Evolutionary conservation across 495 filamentous ascomycete genomes (phyloP), one percentile per base, ranked within the genome.

Genomic region (Penicillium argentinense): DNA sequence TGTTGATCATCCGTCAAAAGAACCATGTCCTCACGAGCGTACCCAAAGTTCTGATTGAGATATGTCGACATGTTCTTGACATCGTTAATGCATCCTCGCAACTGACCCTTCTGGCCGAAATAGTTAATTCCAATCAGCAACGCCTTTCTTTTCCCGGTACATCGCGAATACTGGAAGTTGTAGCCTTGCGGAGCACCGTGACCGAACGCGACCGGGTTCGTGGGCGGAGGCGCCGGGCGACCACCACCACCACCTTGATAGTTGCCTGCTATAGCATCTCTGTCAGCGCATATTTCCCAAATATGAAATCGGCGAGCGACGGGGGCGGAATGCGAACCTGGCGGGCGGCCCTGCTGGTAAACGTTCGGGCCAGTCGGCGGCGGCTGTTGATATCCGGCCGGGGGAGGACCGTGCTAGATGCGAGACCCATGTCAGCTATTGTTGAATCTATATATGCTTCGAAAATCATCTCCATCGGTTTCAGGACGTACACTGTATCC

Each of bases 81-180:
- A 64, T 98, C 93, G 64, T 97, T 97, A 74, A 97, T 97, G 64
- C 93, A 98, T 40, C 93, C 93, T 38, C 91, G 71, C 32, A 98
- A 74, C 73, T 97, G 89, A 43, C 91, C 92, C 42, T 86, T 82
- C 64, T 97, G 93, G 33, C 85, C 82, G 55, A 97, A 97, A 68
- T 98, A 98, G 71, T 98, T 98, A 75, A 97, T 96, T 28, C 93
- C 93, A 49, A 98, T 95, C 49, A 98, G 69, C 24, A 98, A 73
- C 17, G 93, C 93, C 78, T 96, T 98, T 59, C 90, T 75, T 57
- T 85, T 82, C 16, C 93, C 93, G 3, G 88, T 92, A 61, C 93
- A 98, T 43, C 86, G 83, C 42, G 91, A 96, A 67, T 96, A 97
- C 63, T 89, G 86, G 68, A 91, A 97, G 39, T 73, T 82, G 63